These are phyloP conservation scores for Polytrichum formosum DNA, from an alignment of 225 moss, liverwort and hornwort species.

Conservation along the genomic window DNA sequence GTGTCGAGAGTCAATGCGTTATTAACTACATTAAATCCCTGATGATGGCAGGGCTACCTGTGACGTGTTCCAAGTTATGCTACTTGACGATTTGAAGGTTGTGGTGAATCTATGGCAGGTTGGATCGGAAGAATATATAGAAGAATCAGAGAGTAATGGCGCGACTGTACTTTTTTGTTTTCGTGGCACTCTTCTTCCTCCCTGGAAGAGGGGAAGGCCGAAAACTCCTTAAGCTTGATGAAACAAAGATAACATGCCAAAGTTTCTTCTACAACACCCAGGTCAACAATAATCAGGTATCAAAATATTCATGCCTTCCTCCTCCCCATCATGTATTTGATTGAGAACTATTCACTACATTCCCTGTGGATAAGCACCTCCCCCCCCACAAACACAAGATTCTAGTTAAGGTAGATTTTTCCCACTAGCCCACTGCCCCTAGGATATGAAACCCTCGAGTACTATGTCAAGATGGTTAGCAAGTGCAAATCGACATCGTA, in stretches of 20 bases:
- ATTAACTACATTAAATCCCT: no score
- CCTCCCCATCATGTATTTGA: not conserved
- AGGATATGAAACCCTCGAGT: not conserved
- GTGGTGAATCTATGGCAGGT: no score
- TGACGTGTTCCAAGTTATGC: no score
- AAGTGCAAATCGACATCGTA: no score
- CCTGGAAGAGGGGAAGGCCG: constrained; percentile 14
- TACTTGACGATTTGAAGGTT: no score
- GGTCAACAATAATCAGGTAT: constrained; percentile 29
- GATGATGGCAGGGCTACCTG: no score
- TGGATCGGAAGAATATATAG: no score
- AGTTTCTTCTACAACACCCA: constrained; percentile 39
- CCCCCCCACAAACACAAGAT: no score
- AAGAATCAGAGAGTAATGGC: not conserved
- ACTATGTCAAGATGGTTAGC: not conserved
- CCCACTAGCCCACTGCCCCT: not conserved
- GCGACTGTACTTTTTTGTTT: not conserved
- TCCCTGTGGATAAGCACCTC: not conserved
- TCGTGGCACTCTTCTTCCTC: not conserved
- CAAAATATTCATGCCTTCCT: not conserved
- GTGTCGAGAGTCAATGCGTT: no score
- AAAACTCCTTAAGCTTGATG: not conserved
- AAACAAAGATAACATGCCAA: constrained; percentile 2
- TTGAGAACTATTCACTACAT: not conserved
- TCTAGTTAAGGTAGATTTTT: not conserved